A percentile compares a stretch with the other conserved stretches of the same genome.
Evolutionary conservation across 2,329 filamentous ascomycete species (phyloP).

Genomic region (Sclerotinia spermophila): DNA sequence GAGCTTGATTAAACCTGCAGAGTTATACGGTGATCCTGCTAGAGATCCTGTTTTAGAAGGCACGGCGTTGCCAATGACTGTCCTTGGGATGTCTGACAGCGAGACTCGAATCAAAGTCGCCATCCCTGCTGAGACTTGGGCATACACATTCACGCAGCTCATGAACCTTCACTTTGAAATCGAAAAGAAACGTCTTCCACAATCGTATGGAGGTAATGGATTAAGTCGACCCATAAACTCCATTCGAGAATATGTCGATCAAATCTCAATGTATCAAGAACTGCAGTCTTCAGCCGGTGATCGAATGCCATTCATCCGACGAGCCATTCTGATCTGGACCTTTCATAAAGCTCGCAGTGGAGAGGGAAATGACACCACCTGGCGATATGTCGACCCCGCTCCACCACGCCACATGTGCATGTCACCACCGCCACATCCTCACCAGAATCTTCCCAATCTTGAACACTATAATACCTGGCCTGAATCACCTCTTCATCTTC

Average conservation of each 20-base stretch:
- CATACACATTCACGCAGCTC: slow-evolving; percentile 33
- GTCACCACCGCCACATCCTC: slow-evolving; percentile 31
- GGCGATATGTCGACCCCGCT: slow-evolving; percentile 51
- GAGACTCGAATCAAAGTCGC: slow-evolving; percentile 32
- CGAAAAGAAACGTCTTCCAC: slow-evolving; percentile 43
- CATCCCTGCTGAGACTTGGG: slow-evolving; percentile 35
- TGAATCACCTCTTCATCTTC: slow-evolving; percentile 30
- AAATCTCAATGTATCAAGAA: slow-evolving; percentile 66
- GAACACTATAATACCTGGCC: slow-evolving; percentile 55
- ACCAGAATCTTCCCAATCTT: slow-evolving; percentile 48
- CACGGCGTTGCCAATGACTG: slow-evolving; percentile 22
- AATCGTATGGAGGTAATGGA: slow-evolving; percentile 39
- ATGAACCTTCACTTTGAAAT: slow-evolving; percentile 28
- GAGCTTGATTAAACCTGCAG: slow-evolving; percentile 53
- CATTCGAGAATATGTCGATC: slow-evolving; percentile 54
- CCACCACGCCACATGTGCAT: slow-evolving; percentile 30
- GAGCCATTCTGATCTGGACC: slow-evolving; percentile 60
- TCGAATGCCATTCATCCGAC: slow-evolving; percentile 49
- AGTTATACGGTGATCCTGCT: slow-evolving; percentile 36
- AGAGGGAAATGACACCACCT: slow-evolving; percentile 53
- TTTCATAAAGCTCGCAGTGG: slow-evolving; percentile 52
- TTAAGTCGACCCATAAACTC: slow-evolving; percentile 36
- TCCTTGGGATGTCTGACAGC: slow-evolving; percentile 20
- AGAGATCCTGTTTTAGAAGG: slow-evolving; percentile 39
- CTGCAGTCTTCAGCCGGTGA: slow-evolving; percentile 54